Percentiles rank a stretch among this genome's conserved stretches.
Conservation (phyloP, 768 basidiomycete species). For the Lyophyllum decastes region DNA sequence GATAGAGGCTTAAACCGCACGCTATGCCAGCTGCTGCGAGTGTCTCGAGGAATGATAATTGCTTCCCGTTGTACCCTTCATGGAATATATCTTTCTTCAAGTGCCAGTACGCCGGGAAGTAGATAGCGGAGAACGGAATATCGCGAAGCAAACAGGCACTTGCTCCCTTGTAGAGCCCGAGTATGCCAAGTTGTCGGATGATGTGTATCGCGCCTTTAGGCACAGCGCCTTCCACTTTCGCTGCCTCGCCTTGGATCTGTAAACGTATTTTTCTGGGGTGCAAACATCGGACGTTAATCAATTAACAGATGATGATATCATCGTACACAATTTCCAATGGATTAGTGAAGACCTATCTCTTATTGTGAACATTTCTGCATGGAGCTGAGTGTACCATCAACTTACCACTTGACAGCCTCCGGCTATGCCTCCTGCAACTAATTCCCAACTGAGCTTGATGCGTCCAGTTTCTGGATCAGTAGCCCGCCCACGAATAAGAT, state of each 20-base stretch:
- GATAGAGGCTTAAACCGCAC: conserved; percentile 45
- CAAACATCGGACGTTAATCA: conserved; percentile 7
- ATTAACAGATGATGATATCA: conserved; percentile 22
- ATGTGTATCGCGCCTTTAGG: conserved; percentile 92
- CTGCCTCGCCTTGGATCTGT: conserved; percentile 94
- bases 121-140: conserved; percentile 96
- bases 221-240: conserved; percentile 77
- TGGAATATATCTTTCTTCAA: conserved; percentile 92
- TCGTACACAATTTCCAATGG: conserved; percentile 94
- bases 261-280: conserved; percentile 81
- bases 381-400: conserved; percentile 19
- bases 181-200: conserved; percentile 85
- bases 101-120: conserved; percentile 87
- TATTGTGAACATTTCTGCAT: conserved; percentile 8
- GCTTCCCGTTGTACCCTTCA: conserved; percentile 95
- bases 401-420: conserved; percentile 98
- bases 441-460: conserved; percentile 89
- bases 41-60: conserved; percentile 88
- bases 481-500: conserved; percentile 77
- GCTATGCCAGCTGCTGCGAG: conserved; percentile 79
- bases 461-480: conserved; percentile 96
- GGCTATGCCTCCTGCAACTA: conserved; percentile 88
- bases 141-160: conserved; percentile 92
- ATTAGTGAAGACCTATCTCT: conserved; percentile 87
- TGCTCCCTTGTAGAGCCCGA: conserved; percentile 93